Evolutionary conservation across 306 rosid genomes (phyloP).

Genomic region (Quercus berberidifolia): DNA sequence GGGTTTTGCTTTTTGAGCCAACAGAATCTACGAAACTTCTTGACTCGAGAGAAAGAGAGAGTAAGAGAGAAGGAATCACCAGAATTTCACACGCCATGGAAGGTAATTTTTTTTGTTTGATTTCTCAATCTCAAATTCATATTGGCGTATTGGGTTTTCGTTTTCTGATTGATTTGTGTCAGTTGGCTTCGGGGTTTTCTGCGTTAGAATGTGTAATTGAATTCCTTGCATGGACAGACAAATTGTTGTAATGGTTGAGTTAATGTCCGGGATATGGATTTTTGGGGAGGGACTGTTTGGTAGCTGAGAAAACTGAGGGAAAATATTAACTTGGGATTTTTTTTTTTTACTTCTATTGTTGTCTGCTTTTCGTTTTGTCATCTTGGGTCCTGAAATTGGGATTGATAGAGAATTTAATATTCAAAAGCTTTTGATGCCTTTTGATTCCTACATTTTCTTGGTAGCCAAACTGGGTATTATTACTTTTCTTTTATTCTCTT

Average conservation of each 20-base stretch:
- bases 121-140: conserved; percentile 8
- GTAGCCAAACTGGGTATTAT: conserved; percentile 5
- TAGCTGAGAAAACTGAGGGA: conserved; percentile 30
- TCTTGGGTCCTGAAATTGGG: not conserved
- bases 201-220: conserved; percentile 26
- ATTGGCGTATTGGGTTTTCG: conserved; percentile 36
- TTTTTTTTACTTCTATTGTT: not conserved
- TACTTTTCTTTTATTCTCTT: not conserved
- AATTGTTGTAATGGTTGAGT: conserved; percentile 30
- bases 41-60: not conserved
- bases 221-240: conserved; percentile 22
- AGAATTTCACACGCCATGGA: conserved; percentile 56
- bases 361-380: not conserved
- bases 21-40: conserved; percentile 31
- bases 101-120: conserved; percentile 45
- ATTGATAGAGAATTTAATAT: not conserved
- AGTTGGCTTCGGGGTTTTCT: conserved; percentile 20
- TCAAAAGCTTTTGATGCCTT: conserved; percentile 9
- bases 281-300: conserved; percentile 21
- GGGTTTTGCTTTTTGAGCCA: conserved; percentile 39
- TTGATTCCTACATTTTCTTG: conserved; percentile 9
- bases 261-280: conserved; percentile 9
- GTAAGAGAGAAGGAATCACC: conserved; percentile 8
- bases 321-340: not conserved
- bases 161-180: conserved; percentile 22